Base-by-base conservation (phyloP, 2,329 filamentous ascomycete genomes). In the Neonectria magnoliae region DNA sequence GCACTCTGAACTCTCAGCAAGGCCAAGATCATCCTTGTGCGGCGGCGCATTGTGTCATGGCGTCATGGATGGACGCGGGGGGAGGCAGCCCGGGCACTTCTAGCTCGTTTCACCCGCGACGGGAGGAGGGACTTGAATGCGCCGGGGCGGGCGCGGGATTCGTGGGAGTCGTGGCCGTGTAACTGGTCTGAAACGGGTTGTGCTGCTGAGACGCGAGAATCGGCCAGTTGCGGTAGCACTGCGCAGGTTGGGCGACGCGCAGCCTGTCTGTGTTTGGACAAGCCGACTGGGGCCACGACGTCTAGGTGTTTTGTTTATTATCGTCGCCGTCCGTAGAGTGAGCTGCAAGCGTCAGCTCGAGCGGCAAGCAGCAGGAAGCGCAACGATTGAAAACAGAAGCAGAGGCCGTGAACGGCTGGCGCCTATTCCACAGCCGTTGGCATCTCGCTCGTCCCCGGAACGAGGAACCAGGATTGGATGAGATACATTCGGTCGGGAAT, bases 81-180 rank as follows among this genome's bases (percentile, higher is more conserved):
- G 58, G 71, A 73, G 71, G 67, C 42, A 71, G 54, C 69, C 68
- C 54, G 53, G 41, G 20, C 4, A 50, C n/a, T 55, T 65, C 55
- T 70, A 70, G 69, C 68, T 69, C 62, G 71, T 73, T 73, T 73
- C 71, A 73, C 54, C 42, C 58, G 18, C 54, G n/a, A 52, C 22
- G 31, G 57, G 48, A 54, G 60, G 57, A 45, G 27, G 47, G 29
- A 31, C 10, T 18, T 18, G 57, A 53, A 41, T 22, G 33, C 47
- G 33, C 42, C 45, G 45, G 56, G 56, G 36, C 47, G 22, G 56
- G 25, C 56, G 47, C 11, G 60, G 59, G 55, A 60, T 59, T 68
- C 47, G 42, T 50, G 66, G 62, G 65, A 68, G 63, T 73, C 33
- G 62, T 62, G 48, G 60, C 59, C 66, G 64, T 70, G 68, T 57